Evolutionary conservation across 768 basidiomycete genomes (phyloP).

Genomic region (Tulasnella sp.): DNA sequence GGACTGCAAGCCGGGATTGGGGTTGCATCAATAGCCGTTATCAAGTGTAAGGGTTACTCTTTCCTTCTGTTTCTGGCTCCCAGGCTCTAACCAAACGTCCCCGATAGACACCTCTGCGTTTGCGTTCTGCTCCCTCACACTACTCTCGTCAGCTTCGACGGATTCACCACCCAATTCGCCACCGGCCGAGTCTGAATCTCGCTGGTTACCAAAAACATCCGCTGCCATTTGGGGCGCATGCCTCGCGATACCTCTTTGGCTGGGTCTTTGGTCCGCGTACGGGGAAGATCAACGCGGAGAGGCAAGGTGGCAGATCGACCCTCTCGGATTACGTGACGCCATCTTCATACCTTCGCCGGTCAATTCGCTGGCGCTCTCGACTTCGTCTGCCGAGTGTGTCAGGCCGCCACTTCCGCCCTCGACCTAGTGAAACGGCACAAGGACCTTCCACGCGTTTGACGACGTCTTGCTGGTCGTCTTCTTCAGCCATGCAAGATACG

Average conservation of each 20-base stretch:
- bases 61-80: not conserved
- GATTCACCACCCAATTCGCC: not conserved
- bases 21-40: constrained; percentile 3
- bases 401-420: constrained; percentile 4
- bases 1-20: not conserved
- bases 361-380: not conserved
- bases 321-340: not conserved
- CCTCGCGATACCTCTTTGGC: not conserved
- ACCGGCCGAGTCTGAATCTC: not conserved
- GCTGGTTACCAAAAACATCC: not conserved
- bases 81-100: not conserved
- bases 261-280: not conserved
- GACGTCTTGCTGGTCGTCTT: constrained; percentile 47
- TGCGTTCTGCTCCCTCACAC: not conserved
- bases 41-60: constrained; percentile 4
- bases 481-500: constrained; percentile 49
- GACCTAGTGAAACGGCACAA: not conserved
- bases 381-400: not conserved
- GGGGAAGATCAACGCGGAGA: not conserved
- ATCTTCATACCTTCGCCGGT: not conserved
- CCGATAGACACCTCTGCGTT: constrained; percentile 6
- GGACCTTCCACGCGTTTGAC: constrained; percentile 38
- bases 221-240: not conserved
- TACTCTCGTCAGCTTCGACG: not conserved
- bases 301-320: not conserved